A percentile compares a stretch with the other conserved stretches of the same genome.
Evolutionary conservation across 768 basidiomycete species (phyloP).

Genomic region (Cystofilobasidium ferigula): DNA sequence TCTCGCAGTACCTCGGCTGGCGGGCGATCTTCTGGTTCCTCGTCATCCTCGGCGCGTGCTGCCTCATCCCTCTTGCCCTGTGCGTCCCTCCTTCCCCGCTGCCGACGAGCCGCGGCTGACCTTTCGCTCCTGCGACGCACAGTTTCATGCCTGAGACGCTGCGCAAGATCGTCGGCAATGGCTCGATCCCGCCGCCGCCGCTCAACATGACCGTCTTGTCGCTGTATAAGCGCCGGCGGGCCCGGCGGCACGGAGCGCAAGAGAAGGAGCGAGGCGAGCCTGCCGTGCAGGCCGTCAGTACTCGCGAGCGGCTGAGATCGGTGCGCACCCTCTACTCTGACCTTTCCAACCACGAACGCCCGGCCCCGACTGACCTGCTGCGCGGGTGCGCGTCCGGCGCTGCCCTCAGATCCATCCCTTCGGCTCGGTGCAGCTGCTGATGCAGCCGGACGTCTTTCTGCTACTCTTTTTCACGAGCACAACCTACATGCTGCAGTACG

Average conservation of each 20-base stretch:
- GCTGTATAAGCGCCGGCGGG: neutral
- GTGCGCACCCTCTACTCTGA: neutral
- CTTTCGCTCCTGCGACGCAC: neutral
- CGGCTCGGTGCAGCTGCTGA: conserved; percentile 32
- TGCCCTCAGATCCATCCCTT: conserved; percentile 33
- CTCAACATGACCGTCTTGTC: conserved; percentile 29
- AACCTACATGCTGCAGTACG: conserved; percentile 44
- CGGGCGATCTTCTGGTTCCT: conserved; percentile 56
- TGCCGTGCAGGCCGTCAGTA: neutral
- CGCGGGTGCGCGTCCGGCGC: no score
- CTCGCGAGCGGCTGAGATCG: neutral
- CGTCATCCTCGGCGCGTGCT: conserved; percentile 44
- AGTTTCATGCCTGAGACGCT: conserved; percentile 45
- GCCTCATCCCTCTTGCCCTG: conserved; percentile 45
- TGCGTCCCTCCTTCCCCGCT: conserved; percentile 23
- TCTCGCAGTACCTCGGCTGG: conserved; percentile 56
- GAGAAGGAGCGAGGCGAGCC: neutral
- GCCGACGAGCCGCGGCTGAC: neutral
- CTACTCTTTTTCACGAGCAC: conserved; percentile 33
- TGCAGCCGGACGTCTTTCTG: conserved; percentile 35
- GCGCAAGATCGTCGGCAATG: conserved; percentile 35
- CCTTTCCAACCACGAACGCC: neutral
- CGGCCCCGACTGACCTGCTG: no score
- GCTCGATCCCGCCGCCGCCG: conserved; percentile 34
- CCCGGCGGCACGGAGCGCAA: neutral